These are phyloP conservation scores for Pichia rugopelliculosa DNA, from an alignment of 805 yeast genomes.

Conservation along the genomic window DNA sequence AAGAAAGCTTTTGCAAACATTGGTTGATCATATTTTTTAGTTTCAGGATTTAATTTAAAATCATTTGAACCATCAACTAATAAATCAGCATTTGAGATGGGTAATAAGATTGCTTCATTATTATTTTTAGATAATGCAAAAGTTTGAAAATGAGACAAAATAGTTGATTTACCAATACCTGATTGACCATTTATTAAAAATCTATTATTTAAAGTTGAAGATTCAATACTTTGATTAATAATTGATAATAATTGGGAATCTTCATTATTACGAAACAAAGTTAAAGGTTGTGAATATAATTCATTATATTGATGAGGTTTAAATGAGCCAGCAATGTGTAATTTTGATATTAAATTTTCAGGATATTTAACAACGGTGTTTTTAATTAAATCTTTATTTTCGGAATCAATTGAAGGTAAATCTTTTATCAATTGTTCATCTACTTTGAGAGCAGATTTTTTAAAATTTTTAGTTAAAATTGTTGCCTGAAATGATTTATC, in stretches of 20 bases:
- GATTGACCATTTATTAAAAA: constrained; percentile 55
- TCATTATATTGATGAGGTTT: constrained; percentile 64
- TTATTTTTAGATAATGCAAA: constrained; percentile 32
- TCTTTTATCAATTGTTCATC: constrained; percentile 16
- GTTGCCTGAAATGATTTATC: constrained; percentile 23
- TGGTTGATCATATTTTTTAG: constrained; percentile 62
- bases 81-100: constrained; percentile 52
- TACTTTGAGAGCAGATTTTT: constrained; percentile 15
- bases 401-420: constrained; percentile 14
- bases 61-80: constrained; percentile 70
- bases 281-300: constrained; percentile 50
- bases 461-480: constrained; percentile 19
- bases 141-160: constrained; percentile 63
- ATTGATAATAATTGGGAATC: constrained; percentile 33
- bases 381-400: constrained; percentile 11
- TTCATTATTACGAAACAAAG: constrained; percentile 49
- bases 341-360: constrained; percentile 32
- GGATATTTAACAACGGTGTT: constrained; percentile 36
- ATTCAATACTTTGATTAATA: constrained; percentile 27
- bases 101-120: constrained; percentile 40
- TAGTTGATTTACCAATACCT: constrained; percentile 76
- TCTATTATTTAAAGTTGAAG: constrained; percentile 38
- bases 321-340: constrained; percentile 55
- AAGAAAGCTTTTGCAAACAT: constrained; percentile 61
- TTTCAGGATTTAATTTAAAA: constrained; percentile 45